A percentile compares a stretch with the other conserved stretches of the same genome.
Evolutionary conservation across 345 rosid genomes (phyloP).

Genomic region (Anacardium occidentale): DNA sequence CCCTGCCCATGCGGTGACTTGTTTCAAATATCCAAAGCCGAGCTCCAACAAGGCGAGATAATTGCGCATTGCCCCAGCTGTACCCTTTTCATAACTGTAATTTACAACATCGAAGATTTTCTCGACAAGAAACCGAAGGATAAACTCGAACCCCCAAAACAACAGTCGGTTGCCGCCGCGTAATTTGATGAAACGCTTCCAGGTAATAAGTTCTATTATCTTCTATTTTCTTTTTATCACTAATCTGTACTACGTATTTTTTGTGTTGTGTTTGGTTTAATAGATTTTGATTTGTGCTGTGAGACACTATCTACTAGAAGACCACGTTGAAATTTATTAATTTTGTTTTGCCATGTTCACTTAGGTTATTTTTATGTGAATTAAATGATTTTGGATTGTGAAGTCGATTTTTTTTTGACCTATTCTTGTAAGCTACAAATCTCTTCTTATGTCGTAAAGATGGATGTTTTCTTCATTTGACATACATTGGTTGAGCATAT

Average conservation of each 20-base stretch:
- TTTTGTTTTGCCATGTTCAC: too few relatives aligned
- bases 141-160: conserved; percentile 37
- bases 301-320: too few relatives aligned
- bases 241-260: too few relatives aligned
- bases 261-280: too few relatives aligned
- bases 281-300: too few relatives aligned
- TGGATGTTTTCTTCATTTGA: background rate
- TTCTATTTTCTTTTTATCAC: too few relatives aligned
- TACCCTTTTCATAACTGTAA: conserved; percentile 82
- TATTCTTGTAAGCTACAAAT: background rate
- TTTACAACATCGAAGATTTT: conserved; percentile 86
- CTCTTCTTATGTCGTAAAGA: background rate
- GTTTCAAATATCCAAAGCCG: conserved; percentile 88
- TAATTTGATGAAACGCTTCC: conserved; percentile 10
- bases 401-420: background rate
- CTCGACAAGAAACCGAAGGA: conserved; percentile 35
- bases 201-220: background rate
- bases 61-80: conserved; percentile 91
- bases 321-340: too few relatives aligned
- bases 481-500: too few relatives aligned
- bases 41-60: conserved; percentile 80
- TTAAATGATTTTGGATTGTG: background rate
- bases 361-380: too few relatives aligned
- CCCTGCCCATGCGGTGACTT: conserved; percentile 96
- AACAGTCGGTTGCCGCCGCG: conserved; percentile 58